Conservation (phyloP, 228 moss, liverwort and hornwort genomes). For the Sphagnum magellanicum region DNA sequence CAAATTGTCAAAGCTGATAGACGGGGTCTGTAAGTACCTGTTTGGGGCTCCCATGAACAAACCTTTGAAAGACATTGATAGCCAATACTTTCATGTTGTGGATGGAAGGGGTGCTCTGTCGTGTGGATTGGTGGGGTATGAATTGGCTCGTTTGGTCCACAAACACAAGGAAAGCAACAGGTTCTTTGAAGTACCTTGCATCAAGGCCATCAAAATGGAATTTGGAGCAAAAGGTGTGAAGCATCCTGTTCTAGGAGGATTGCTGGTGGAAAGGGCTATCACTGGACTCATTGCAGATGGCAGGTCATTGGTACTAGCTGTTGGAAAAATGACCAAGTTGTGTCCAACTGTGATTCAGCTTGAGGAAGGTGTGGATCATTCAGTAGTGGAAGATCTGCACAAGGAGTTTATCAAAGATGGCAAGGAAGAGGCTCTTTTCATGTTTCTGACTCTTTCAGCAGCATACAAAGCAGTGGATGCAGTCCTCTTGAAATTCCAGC, state of each 20-base stretch:
- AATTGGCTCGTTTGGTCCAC: slow-evolving; percentile 5
- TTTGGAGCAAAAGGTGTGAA: slow-evolving; percentile 2
- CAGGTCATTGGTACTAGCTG: slow-evolving; percentile 18
- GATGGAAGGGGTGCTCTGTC: slow-evolving; percentile 5
- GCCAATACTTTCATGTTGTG: neutral
- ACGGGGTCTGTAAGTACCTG: slow-evolving; percentile 9
- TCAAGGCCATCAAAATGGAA: neutral
- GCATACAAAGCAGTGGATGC: slow-evolving; percentile 37
- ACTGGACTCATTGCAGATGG: slow-evolving; percentile 1
- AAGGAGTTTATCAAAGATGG: slow-evolving; percentile 39
- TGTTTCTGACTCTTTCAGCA: slow-evolving; percentile 19
- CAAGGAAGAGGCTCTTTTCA: slow-evolving; percentile 36
- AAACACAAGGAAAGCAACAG: slow-evolving; percentile 7
- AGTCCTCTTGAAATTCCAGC: slow-evolving; percentile 25
- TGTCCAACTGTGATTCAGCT: slow-evolving; percentile 25
- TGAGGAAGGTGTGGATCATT: slow-evolving; percentile 21
- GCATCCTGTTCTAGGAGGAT: slow-evolving; percentile 7
- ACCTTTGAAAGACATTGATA: slow-evolving; percentile 4
- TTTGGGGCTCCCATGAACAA: slow-evolving; percentile 6
- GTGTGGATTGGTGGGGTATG: slow-evolving; percentile 7
- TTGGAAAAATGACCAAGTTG: slow-evolving; percentile 37
- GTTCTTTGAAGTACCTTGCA: slow-evolving; percentile 8
- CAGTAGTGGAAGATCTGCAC: slow-evolving; percentile 27
- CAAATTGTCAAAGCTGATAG: slow-evolving; percentile 5
- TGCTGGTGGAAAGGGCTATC: slow-evolving; percentile 5